Evolutionary conservation across 371 early-diverging fungal species (phyloP).

Genomic region (Synchytrium microbalum): DNA sequence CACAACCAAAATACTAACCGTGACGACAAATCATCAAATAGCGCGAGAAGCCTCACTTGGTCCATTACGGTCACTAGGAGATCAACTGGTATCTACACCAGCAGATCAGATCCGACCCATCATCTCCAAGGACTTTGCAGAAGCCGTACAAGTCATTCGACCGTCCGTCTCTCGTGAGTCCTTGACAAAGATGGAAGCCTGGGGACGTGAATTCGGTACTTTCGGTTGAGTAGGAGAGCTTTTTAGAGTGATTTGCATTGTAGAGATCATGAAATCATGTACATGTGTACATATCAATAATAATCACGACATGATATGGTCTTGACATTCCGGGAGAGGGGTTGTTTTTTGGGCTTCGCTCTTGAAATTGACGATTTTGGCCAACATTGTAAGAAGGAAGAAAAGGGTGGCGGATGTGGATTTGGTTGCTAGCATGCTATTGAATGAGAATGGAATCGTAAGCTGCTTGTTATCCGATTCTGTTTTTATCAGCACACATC

Average conservation of each 20-base stretch:
- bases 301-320: no score
- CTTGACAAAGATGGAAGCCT: conserved; percentile 47
- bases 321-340: no score
- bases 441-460: no score
- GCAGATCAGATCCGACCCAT: conserved; percentile 57
- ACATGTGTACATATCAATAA: no score
- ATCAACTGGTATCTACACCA: conserved; percentile 39
- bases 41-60: conserved; percentile 68
- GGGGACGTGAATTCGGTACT: conserved; percentile 51
- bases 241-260: neutral
- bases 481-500: no score
- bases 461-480: no score
- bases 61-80: conserved; percentile 57
- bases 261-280: no score
- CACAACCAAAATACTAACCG: neutral
- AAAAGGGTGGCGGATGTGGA: no score
- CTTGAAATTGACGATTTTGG: no score
- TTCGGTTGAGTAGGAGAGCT: neutral
- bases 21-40: conserved; percentile 8
- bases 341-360: no score
- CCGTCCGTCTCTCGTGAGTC: conserved; percentile 56
- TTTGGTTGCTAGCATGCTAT: no score
- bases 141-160: conserved; percentile 51
- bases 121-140: conserved; percentile 50
- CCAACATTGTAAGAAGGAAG: no score